Evolutionary conservation across 2,329 filamentous ascomycete species (phyloP), one percentile per base, ranked within the genome.

Genomic region (Neonectria punicea): DNA sequence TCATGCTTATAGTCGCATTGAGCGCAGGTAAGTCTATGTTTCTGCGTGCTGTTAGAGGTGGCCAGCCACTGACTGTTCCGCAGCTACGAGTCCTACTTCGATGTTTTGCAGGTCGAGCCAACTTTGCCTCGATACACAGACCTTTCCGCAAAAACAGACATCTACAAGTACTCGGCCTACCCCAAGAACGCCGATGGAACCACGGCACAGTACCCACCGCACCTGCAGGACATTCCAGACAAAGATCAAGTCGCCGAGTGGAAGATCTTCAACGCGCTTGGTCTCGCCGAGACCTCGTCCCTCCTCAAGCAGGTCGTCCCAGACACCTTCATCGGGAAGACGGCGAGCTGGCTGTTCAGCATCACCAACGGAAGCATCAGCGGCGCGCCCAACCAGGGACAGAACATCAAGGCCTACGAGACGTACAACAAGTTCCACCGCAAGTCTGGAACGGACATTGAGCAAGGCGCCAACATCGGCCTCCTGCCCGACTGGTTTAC

Each of bases 401-500:
- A 74, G 13, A 76, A 49, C n/a, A 76, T 80, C 20, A 68, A 76
- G 28, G 78, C 77, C 9, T 71, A 63, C 7, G 69, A 67, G 20
- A 20, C 39, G 13, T 79, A 80, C 73, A 82, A 82, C 70, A 76
- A 74, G 30, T 70, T 73, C 16, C 68, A 78, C 50, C 76, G 74
- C 44, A 79, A 78, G 60, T 72, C 75, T 7, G 78, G 77, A 8
- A 78, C 75, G 10, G 79, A 80, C 32, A 79, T 80, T 55, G 69
- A 71, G 39, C 64, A 67, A 1, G 79, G 78, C 18, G 66, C 72
- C 20, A 79, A 79, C 58, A 72, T 79, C 22, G 78, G 77, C 8
- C 59, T 79, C 25, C 70, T 78, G 9, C 70, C 76, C 10, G 80
- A 83, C 63, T 84, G 81, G 81, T 83, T 74, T 68, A 76, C 76